phyloP scores from a whole-genome alignment of 192 early-diverging fungal genomes.

The Entomortierella lignicola region DNA sequence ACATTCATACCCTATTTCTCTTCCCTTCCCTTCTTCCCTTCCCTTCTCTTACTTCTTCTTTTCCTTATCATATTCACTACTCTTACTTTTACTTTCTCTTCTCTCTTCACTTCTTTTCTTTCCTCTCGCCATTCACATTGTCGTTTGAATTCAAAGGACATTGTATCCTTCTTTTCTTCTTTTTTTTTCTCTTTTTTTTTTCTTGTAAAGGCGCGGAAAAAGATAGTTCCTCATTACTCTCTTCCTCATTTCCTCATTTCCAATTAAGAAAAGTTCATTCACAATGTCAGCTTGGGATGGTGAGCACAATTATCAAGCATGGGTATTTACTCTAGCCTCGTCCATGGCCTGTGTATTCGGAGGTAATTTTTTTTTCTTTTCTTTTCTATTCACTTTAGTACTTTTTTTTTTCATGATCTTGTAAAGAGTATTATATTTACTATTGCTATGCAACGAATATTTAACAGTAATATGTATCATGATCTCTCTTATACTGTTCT shows the following conservation, averaged over 20 bases:
- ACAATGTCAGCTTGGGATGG: not conserved
- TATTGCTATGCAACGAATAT: no score
- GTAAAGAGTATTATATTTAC: no score
- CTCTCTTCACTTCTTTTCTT: not conserved
- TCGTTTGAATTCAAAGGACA: no score
- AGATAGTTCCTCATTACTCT: no score
- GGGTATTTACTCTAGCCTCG: conserved; percentile 54
- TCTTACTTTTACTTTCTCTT: not conserved
- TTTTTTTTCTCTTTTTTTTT: no score
- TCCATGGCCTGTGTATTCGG: conserved; percentile 57
- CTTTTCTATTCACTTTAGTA: not conserved
- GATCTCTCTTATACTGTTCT: no score
- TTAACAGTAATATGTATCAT: no score
- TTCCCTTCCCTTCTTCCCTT: not conserved
- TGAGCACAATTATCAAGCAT: conserved; percentile 41
- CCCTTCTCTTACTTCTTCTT: not conserved
- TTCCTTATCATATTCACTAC: not conserved
- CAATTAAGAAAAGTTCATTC: no score
- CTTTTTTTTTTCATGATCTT: not conserved
- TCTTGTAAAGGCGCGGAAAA: no score
- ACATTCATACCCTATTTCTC: not conserved
- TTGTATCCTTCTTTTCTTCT: no score
- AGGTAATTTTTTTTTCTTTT: conserved; percentile 25
- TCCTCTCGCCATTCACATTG: not conserved
- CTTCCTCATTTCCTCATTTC: not conserved